Evolutionary conservation across 495 filamentous ascomycete species (phyloP), one percentile per base, ranked within the genome.

Genomic region (Chlorociboria aeruginascens): DNA sequence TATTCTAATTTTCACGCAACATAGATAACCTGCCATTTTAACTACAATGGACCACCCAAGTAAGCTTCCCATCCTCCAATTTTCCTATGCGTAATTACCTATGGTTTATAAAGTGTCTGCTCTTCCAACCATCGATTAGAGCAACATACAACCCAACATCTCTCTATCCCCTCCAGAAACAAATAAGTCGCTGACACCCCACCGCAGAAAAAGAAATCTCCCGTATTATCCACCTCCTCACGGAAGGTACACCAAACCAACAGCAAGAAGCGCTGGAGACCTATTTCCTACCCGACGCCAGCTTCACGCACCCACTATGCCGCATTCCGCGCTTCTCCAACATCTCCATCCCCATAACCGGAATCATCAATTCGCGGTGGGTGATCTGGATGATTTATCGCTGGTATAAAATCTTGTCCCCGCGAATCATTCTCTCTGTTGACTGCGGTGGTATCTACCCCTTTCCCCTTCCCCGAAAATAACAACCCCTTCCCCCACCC

Each of bases 331-430:
- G 71, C 50, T 79, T 78, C 60, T 62, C 60, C 7, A 50, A 68
- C 16, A 32, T 54, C 35, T 40, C 51, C 1, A 36, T 73, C 12
- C 70, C 68, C 2, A 69, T 73, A 46, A 51, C 69, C 9, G 72
- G 71, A 29, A 65, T 62, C 0, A 33, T 74, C 31, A 64, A 67
- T 46, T 82, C 83, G 10, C 71, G 85, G 36, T 71, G 67, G 58
- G 58, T 82, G 14, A 69, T 93, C 28, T 67, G 69, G 48, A 72
- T 73, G 48, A 82, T 94, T 33, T 90, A 82, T 54, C 83, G 81
- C 50, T 94, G 86, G 84, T 92, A 93, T 63, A 86, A 86, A 59
- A 80, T 90, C 53, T 69, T 93, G 59, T 83, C 76, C 32, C 88
- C 88, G 1, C 65, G 69, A n/a, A 85, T 89, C 40, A 66, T 78